Evolutionary conservation across 352 stramenopile genomes (phyloP), one percentile per base, ranked within the genome.

Genomic region (Phytophthora sp.): DNA sequence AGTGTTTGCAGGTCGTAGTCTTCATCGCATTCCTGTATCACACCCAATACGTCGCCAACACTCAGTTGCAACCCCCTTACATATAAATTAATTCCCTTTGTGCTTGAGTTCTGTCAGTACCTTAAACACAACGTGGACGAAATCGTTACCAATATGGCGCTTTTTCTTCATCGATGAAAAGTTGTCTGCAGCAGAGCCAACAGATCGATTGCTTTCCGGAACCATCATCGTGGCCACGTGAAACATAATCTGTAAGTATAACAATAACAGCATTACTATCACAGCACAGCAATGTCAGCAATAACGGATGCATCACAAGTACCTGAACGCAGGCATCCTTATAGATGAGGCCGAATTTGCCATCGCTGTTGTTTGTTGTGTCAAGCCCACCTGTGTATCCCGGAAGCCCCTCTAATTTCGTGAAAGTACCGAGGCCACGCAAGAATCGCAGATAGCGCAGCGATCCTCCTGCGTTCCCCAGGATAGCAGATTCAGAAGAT

Each of bases 111-210:
- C 6, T 23, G 18, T 16, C 26, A 20, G 20, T 74, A 86, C 78
- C 75, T 94, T 90, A 66, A 93, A 96, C 3, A 95, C 66, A 4
- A 96, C 76, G 45, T 96, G 87, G 2, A 96, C 87, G 57, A 95
- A 95, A 50, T 96, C 88, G 54, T 96, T 96, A 30, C 88, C 88
- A 67, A 96, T 91, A 63, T 95, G 88, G 4, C 88, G 82, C 61
- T 96, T 96, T 65, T 96, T 95, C 71, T 88, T 84, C 79, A 90
- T 90, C 5, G 64, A 63, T 4, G 63, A 44, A 24, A 77, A 71
- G 7, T 35, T 72, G 6, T 59, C 56, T 20, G 38, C 36, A 24
- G 26, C 24, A 39, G 41, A 23, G 54, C 30, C 24, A 18, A 44
- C 15, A 30, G 52, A 24, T 6, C 11, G 26, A 4, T 26, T 52